These are phyloP conservation scores for Conoideocrella luteorostrata DNA, from an alignment of 2,329 filamentous ascomycete genomes.

Conservation along the genomic window DNA sequence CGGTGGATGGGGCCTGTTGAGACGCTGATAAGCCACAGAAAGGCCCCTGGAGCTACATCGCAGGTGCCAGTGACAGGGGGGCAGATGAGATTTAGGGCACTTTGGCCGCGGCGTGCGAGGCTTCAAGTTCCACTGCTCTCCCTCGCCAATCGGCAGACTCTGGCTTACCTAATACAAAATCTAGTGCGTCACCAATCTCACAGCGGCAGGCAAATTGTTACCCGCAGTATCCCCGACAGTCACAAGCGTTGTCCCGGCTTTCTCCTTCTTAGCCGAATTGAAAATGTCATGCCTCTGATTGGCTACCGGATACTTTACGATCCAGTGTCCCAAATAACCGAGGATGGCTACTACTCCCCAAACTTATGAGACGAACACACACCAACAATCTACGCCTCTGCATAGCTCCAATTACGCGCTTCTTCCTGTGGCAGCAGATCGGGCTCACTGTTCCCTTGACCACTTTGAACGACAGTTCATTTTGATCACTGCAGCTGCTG, in stretches of 20 bases:
- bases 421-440: slow-evolving; percentile 1
- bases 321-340: slow-evolving; percentile 12
- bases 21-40: too few relatives aligned
- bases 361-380: slow-evolving; percentile 6
- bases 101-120: too few relatives aligned
- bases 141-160: too few relatives aligned
- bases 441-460: not conserved
- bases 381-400: slow-evolving; percentile 1
- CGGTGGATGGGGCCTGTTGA: too few relatives aligned
- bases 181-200: not conserved
- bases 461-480: slow-evolving; percentile 1
- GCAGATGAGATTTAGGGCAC: too few relatives aligned
- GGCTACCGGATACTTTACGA: slow-evolving; percentile 7
- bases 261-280: slow-evolving; percentile 24
- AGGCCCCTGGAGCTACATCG: not conserved
- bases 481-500: not conserved
- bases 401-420: slow-evolving; percentile 3
- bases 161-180: not conserved
- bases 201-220: slow-evolving; percentile 4
- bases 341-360: slow-evolving; percentile 11
- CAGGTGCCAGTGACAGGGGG: too few relatives aligned
- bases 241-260: slow-evolving; percentile 16
- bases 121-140: too few relatives aligned
- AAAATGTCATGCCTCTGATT: slow-evolving; percentile 19
- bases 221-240: slow-evolving; percentile 4